Percentiles rank a stretch among this genome's conserved stretches.
These are phyloP conservation scores for Neurospora sp. DNA, from an alignment of 2,329 filamentous ascomycete species.

Conservation along the genomic window DNA sequence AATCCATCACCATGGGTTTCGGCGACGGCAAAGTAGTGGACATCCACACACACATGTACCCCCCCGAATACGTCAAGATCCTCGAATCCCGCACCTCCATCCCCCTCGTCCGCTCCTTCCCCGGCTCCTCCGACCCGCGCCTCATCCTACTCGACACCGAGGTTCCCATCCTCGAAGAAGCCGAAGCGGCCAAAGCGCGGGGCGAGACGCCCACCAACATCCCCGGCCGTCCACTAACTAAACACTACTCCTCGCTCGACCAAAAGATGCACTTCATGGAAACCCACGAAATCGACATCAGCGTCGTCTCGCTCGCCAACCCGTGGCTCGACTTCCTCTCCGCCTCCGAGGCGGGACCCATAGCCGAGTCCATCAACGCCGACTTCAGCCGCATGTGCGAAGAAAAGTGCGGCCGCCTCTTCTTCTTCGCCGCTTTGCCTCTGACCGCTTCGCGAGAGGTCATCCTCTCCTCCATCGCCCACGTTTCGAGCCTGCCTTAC, in stretches of 20 bases:
- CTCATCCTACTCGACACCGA: constrained; percentile 45
- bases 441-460: constrained; percentile 55
- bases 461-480: constrained; percentile 54
- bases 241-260: constrained; percentile 69
- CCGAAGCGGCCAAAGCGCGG: constrained; percentile 22
- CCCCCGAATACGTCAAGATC: constrained; percentile 51
- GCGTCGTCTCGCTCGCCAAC: constrained; percentile 81
- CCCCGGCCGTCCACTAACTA: constrained; percentile 72
- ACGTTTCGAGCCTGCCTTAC: constrained; percentile 51
- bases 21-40: constrained; percentile 39
- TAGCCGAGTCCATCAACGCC: constrained; percentile 62
- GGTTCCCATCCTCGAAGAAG: constrained; percentile 19
- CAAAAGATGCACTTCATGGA: constrained; percentile 86
- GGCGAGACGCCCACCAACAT: constrained; percentile 42
- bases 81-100: constrained; percentile 51
- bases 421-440: constrained; percentile 75
- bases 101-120: constrained; percentile 61
- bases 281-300: constrained; percentile 68
- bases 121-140: constrained; percentile 39
- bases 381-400: constrained; percentile 67
- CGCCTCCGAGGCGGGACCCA: constrained; percentile 46
- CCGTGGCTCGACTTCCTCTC: constrained; percentile 85
- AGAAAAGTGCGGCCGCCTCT: constrained; percentile 56
- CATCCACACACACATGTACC: constrained; percentile 62
- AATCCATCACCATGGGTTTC: not conserved